Evolutionary conservation across 495 filamentous ascomycete species (phyloP), one percentile per base, ranked within the genome.

Genomic region (Thermothielavioides terrestris): DNA sequence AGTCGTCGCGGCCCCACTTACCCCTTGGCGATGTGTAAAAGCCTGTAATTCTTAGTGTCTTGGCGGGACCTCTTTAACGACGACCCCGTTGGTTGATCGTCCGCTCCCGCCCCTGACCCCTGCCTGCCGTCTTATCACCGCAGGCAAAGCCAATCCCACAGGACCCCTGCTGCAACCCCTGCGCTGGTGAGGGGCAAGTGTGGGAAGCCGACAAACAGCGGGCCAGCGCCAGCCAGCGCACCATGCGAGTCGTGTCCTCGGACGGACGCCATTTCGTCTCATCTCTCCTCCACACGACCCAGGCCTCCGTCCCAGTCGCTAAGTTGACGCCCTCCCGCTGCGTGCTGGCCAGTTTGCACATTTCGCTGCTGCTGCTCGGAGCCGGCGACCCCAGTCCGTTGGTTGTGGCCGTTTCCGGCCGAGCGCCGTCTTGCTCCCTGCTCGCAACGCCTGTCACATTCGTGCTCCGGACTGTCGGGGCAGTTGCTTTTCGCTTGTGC

Each of bases 221-320:
- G n/a, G n/a, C 20, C 34, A 34, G 52, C 23, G 18, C 18, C 45
- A 27, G 17, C 42, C 18, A 28, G 14, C 43, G 49, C 32, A 37
- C 11, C n/a, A 10, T 14, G 10, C 31, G 46, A 49, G 42, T 49
- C 37, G 40, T 34, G 31, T 46, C 32, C 42, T 45, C 31, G n/a
- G 35, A n/a, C n/a, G n/a, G n/a, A 50, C 47, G 53, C 40, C 20
- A 55, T 55, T 55, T 55, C 53, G 53, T 50, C 53, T 55, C 52
- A 38, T 50, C 46, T 38, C 42, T 46, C 35, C 36, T 41, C 41
- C 49, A 31, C 48, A 26, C 23, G 38, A 32, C 21, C 26, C 30
- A 20, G 31, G 34, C 21, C 20, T 7, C 35, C 23, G 28, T 34
- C 32, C 21, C 36, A 46, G 43, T 42, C 35, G 40, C 49, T 40